Evolutionary conservation across 2,329 filamentous ascomycete species (phyloP), one percentile per base, ranked within the genome.

Genomic region (Aureobasidium namibiae): DNA sequence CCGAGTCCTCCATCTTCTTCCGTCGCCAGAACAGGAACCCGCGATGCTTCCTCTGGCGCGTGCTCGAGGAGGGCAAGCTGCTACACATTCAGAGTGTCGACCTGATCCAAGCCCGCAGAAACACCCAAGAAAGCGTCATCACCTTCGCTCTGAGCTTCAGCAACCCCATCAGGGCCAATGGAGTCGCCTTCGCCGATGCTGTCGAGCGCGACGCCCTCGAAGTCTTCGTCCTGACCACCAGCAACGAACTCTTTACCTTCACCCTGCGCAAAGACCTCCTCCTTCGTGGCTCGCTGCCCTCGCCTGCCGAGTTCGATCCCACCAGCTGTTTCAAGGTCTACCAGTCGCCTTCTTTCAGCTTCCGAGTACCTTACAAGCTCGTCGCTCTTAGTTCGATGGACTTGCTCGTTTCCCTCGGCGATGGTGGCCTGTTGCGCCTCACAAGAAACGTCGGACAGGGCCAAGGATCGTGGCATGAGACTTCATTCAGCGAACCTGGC

Each of bases 31-130:
- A 88, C 68, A 79, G 82, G 63, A 86, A 87, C 63, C 94, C 94
- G 39, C 86, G 89, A 69, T 90, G 84, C 73, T 95, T 97, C 70
- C 80, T 96, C 49, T 99, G 94, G 94, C 84, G 92, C 66, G 81
- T 97, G 39, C 76, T 96, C 62, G 88, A 95, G 68, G 85, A 90
- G 67, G 84, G 85, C 68, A 88, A 83, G 65, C 79, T 90, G 63
- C 79, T 99, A 66, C 92, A 94, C 74, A 80, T 99, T 53, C 88
- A 90, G 69, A 86, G 85, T 41, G 84, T 89, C 61, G 94, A 99
- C 73, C 76, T 96, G 64, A 87, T 84, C 23, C 70, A 91, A 82
- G 75, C 82, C 80, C 63, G 62, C 31, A 62, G 60, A 44, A 46
- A 56, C 10, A 64, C 80, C 79, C 62, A 81, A 79, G 65, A 69